Percentiles rank a stretch among this genome's conserved stretches.
Conservation (phyloP, 2,329 filamentous ascomycete genomes). For the Blastomyces emzantsi region DNA sequence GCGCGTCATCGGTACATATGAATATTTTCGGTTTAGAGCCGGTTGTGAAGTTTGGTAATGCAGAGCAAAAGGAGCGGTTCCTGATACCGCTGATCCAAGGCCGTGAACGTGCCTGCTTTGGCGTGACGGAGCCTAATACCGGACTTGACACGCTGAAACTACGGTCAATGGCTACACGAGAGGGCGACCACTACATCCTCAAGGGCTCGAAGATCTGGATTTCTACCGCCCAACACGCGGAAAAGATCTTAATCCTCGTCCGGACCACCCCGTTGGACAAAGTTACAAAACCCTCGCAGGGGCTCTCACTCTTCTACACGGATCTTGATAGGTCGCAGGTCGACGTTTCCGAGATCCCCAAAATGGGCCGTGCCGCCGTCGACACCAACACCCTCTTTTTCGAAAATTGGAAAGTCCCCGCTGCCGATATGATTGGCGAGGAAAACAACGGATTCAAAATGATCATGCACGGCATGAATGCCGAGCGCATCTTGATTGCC, state of each 20-base stretch:
- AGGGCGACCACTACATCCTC: conserved; percentile 56
- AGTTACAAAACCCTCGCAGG: conserved; percentile 35
- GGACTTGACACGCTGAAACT: conserved; percentile 69
- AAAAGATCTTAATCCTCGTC: conserved; percentile 38
- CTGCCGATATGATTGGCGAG: conserved; percentile 32
- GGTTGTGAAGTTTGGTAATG: conserved; percentile 58
- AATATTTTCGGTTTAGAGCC: conserved; percentile 42
- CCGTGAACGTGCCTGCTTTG: conserved; percentile 74
- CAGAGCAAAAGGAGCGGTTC: conserved; percentile 77
- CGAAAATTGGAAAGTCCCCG: conserved; percentile 37
- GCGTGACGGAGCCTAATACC: conserved; percentile 85
- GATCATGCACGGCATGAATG: conserved; percentile 35
- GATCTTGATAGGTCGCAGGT: conserved; percentile 32
- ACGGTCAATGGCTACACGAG: conserved; percentile 70
- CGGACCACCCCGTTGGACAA: conserved; percentile 36
- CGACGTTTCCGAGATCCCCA: conserved; percentile 37
- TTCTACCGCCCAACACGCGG: conserved; percentile 37
- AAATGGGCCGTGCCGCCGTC: conserved; percentile 39
- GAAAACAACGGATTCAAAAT: conserved; percentile 41
- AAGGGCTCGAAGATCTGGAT: conserved; percentile 91
- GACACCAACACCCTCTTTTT: conserved; percentile 40
- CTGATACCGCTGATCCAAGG: conserved; percentile 73
- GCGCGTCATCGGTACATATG: conserved; percentile 39
- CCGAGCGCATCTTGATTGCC: conserved; percentile 30
- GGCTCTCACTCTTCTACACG: conserved; percentile 40